phyloP scores from a whole-genome alignment of 2,329 filamentous ascomycete species.

The Aspergillus candidus region DNA sequence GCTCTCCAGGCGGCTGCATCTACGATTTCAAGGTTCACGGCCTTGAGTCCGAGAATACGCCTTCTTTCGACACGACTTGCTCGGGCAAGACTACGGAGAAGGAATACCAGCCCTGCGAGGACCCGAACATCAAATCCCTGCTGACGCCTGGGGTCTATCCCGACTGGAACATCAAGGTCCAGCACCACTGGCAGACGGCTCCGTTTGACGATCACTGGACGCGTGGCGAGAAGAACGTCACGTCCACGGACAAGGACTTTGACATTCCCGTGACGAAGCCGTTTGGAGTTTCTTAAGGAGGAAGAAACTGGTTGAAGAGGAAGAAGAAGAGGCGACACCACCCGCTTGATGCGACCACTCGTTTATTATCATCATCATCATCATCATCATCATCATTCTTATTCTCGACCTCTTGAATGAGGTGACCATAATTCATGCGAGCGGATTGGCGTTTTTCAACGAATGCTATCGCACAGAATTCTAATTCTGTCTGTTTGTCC shows the following conservation, averaged over 20 bases:
- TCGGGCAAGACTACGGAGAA: constrained; percentile 19
- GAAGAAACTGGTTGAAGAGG: background rate
- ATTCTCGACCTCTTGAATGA: too few relatives aligned
- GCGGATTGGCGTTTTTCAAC: too few relatives aligned
- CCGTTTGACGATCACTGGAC: constrained; percentile 14
- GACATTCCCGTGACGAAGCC: constrained; percentile 16
- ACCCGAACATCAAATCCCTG: constrained; percentile 19
- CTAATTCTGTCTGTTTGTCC: too few relatives aligned
- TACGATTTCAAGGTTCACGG: constrained; percentile 30
- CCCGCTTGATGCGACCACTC: background rate
- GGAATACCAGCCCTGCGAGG: constrained; percentile 19
- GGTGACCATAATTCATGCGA: too few relatives aligned
- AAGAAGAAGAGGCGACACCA: background rate
- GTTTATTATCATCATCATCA: too few relatives aligned
- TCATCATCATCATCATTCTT: too few relatives aligned
- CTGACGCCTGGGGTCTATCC: constrained; percentile 15
- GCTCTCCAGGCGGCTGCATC: constrained; percentile 28
- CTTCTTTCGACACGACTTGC: constrained; percentile 32
- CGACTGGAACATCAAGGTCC: constrained; percentile 23
- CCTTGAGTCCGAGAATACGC: constrained; percentile 21
- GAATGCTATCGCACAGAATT: too few relatives aligned
- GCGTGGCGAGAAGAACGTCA: constrained; percentile 20
- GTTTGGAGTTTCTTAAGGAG: constrained; percentile 24
- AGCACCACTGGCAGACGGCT: constrained; percentile 21
- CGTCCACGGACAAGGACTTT: constrained; percentile 14